Conservation (phyloP, 306 rosid species). For the Cucumis hystrix region DNA sequence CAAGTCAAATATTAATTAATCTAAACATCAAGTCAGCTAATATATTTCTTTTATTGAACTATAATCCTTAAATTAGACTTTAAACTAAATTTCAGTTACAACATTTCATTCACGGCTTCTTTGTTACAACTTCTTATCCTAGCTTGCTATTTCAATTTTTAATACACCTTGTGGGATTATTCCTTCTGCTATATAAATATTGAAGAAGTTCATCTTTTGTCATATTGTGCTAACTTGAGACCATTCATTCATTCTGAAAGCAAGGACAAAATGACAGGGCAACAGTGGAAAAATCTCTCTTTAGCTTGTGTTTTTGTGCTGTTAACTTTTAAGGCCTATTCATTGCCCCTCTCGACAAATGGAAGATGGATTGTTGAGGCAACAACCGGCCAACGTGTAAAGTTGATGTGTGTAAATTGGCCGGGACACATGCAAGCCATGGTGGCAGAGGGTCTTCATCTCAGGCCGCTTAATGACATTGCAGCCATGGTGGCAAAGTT, state of each 20-base stretch:
- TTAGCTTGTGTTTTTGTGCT: neutral
- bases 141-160: neutral
- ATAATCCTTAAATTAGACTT: no score
- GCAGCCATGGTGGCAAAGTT: neutral
- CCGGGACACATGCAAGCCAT: conserved; percentile 12
- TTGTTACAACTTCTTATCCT: no score
- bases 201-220: neutral
- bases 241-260: neutral
- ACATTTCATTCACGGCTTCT: no score
- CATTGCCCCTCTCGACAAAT: conserved; percentile 27
- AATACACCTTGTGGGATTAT: neutral
- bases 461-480: conserved; percentile 13
- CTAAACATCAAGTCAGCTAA: no score
- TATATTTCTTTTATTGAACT: no score
- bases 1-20: no score
- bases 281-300: neutral
- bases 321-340: neutral
- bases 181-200: neutral
- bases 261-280: neutral
- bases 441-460: conserved; percentile 29
- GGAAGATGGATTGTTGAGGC: conserved; percentile 31
- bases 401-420: conserved; percentile 25
- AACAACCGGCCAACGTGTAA: conserved; percentile 12
- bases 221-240: neutral
- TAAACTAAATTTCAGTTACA: no score